Evolutionary conservation across 495 filamentous ascomycete species (phyloP).

Genomic region (Friedmanniomyces simplex): DNA sequence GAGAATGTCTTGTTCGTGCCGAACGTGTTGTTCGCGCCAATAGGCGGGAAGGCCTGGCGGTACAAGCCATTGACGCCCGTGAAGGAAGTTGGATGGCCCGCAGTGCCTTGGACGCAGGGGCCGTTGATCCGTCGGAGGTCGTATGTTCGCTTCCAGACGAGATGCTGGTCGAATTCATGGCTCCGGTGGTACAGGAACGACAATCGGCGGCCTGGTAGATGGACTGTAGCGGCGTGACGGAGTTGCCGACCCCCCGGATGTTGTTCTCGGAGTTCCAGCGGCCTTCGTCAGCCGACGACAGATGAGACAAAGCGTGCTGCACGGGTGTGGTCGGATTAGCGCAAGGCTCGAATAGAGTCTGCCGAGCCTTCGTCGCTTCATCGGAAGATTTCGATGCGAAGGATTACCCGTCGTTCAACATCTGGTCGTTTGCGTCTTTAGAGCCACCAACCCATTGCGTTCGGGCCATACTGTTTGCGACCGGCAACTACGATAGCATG

Average conservation of each 20-base stretch:
- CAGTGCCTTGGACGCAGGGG: conserved; percentile 3
- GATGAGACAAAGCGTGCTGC: neutral
- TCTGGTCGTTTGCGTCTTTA: conserved; percentile 17
- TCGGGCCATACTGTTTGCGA: conserved; percentile 28
- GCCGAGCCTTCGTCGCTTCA: neutral
- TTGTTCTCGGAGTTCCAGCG: conserved; percentile 27
- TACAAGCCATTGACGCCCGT: neutral
- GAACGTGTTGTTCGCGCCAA: too few species aligned
- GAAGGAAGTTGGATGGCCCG: neutral
- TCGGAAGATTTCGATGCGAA: neutral
- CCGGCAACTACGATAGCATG: conserved; percentile 42
- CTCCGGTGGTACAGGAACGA: conserved; percentile 28
- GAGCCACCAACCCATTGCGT: conserved; percentile 31
- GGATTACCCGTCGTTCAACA: neutral
- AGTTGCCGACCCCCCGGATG: conserved; percentile 21
- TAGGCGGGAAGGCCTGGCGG: neutral
- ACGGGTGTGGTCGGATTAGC: neutral
- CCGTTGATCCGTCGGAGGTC: conserved; percentile 15
- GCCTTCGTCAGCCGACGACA: neutral
- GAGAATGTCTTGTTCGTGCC: neutral
- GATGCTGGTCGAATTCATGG: conserved; percentile 24
- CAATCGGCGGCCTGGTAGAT: conserved; percentile 31
- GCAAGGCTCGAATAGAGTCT: neutral
- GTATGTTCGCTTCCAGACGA: conserved; percentile 27
- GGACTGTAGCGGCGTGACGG: conserved; percentile 27